Evolutionary conservation across 2,329 filamentous ascomycete genomes (phyloP).

Genomic region (Rhinocladiella similis): DNA sequence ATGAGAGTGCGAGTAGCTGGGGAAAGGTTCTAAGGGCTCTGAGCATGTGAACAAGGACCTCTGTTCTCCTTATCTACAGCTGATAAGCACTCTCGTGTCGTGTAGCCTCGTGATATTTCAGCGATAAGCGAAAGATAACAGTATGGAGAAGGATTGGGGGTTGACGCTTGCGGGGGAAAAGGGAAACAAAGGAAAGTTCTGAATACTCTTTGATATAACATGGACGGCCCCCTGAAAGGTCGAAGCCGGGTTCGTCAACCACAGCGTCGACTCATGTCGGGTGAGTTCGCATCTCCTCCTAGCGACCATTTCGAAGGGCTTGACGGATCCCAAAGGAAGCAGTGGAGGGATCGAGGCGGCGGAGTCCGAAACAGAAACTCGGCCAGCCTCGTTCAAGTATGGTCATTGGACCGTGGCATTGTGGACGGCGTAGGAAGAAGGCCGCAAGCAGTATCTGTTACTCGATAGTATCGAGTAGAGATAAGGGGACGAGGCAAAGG

Average conservation of each 20-base stretch:
- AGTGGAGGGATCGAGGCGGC: conserved; percentile 16
- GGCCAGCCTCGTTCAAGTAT: background rate
- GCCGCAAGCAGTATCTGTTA: conserved; percentile 22
- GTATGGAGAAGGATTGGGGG: conserved; percentile 4
- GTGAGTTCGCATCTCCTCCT: background rate
- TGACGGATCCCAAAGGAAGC: conserved; percentile 1
- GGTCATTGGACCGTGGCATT: conserved; percentile 12
- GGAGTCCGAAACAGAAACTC: conserved; percentile 14
- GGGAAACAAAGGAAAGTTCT: conserved; percentile 4
- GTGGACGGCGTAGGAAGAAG: background rate
- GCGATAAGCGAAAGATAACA: conserved; percentile 6
- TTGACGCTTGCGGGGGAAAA: background rate
- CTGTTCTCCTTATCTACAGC: conserved; percentile 21
- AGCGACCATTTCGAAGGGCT: conserved; percentile 4
- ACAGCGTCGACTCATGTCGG: conserved; percentile 3
- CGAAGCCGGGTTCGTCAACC: conserved; percentile 1
- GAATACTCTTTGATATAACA: conserved; percentile 11
- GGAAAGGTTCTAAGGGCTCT: background rate
- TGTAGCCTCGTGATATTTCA: background rate
- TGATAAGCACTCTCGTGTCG: conserved; percentile 22
- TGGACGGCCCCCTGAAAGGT: background rate
- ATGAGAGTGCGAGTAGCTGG: no score
- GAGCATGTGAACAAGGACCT: conserved; percentile 23
- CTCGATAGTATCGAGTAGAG: conserved; percentile 28
- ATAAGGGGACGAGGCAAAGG: conserved; percentile 16